phyloP scores from a whole-genome alignment of 2,329 filamentous ascomycete species.

The Trichoderma sp. region DNA sequence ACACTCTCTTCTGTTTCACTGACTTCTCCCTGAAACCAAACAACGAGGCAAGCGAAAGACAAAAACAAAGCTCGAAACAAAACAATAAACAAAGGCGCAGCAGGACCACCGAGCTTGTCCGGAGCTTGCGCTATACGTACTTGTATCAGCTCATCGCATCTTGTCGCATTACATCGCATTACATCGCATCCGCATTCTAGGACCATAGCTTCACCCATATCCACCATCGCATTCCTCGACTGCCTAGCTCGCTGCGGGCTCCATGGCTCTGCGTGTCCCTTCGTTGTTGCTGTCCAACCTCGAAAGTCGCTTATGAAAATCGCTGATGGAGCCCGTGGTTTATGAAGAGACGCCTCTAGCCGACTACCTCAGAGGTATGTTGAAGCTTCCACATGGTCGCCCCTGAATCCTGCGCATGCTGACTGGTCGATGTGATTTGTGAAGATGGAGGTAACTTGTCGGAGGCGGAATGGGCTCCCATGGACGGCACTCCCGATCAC shows the following conservation, averaged over 20 bases:
- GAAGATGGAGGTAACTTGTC: constrained; percentile 53
- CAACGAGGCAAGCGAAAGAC: constrained; percentile 5
- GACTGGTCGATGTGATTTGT: background rate
- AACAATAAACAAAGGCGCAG: background rate
- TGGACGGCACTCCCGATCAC: constrained; percentile 37
- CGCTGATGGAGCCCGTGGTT: constrained; percentile 76
- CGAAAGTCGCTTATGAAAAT: constrained; percentile 26
- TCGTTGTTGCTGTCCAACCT: constrained; percentile 31
- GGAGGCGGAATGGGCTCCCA: constrained; percentile 49
- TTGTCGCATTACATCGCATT: background rate
- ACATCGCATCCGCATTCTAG: background rate
- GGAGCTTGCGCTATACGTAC: background rate
- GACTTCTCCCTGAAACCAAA: constrained; percentile 7
- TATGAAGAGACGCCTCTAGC: constrained; percentile 86
- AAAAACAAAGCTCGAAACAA: constrained; percentile 10
- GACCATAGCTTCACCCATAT: background rate
- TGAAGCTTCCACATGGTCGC: background rate
- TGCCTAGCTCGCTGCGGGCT: constrained; percentile 22
- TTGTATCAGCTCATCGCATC: background rate
- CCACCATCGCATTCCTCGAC: background rate
- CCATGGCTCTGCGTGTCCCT: constrained; percentile 35
- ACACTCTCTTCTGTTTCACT: constrained; percentile 3
- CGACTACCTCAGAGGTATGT: constrained; percentile 80
- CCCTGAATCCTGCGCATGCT: constrained; percentile 15
- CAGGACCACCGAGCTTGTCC: background rate